Base-by-base conservation (phyloP, 192 early-diverging fungal species). In the Lobosporangium transversale region DNA sequence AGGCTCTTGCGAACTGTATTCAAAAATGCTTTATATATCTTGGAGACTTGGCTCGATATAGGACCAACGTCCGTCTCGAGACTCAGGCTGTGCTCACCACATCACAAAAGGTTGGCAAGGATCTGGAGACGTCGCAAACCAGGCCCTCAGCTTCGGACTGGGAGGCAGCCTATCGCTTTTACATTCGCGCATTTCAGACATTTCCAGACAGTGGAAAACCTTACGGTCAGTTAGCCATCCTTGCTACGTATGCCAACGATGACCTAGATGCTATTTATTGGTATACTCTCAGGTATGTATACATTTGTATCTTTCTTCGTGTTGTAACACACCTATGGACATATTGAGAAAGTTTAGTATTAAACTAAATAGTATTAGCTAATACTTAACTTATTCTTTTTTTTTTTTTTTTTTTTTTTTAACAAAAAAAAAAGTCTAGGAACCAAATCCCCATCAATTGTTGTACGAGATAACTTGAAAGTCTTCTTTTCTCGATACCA, bases 41-140 rank as follows among this genome's bases (percentile, higher is more conserved):
- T 51, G 87, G 87, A 18, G 87, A 88, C 52, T 53, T 88, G 30
- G 84, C 85, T 10, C 70, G 87, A 10, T 88, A 88, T 48, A 76
- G 80, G 42, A 66, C 65, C 8, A 62, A 75, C 26, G 66, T 75
- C 44, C 69, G 66, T 4, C 26, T 65, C 14, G 70, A 74, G 24
- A 64, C 70, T 11, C 68, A 63, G 43, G 48, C 63, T 0, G 43
- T 61, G 40, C 51, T 66, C 32, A 32, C 51, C 43, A 49, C 56
- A 32, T 44, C 50, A 36, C 69, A 66, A 4, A 29, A 50, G 27
- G 31, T 53, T 35, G 45, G 42, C 5, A 1, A 15, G 2, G 49
- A 61, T 24, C 12, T 21, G 40, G 53, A 61, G 10, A 8, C 45
- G 26, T 24, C 33, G 8, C 62, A 24, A 20, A 7, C 40, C 10